These are phyloP conservation scores for Chimonanthus praecox DNA, from an alignment of 164 flowering plant genomes.

Conservation along the genomic window DNA sequence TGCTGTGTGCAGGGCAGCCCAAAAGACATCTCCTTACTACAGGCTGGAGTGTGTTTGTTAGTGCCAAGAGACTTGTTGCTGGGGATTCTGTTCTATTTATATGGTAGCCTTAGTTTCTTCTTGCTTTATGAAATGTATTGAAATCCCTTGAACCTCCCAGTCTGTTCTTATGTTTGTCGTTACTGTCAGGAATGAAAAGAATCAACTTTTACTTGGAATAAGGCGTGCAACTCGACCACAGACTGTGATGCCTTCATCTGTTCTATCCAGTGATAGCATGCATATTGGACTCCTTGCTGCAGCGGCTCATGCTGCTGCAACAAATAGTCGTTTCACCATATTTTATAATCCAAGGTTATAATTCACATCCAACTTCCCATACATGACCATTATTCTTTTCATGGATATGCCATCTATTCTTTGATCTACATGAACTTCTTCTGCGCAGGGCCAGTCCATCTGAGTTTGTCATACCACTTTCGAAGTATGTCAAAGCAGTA, in stretches of 20 bases:
- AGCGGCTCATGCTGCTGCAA: slow-evolving; percentile 92
- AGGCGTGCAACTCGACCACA: slow-evolving; percentile 86
- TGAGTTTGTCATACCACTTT: slow-evolving; percentile 79
- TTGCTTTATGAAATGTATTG: not conserved
- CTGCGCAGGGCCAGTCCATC: slow-evolving; percentile 80
- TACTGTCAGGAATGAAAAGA: slow-evolving; percentile 67
- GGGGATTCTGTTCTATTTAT: slow-evolving; percentile 87
- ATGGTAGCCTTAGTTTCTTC: slow-evolving; percentile 34
- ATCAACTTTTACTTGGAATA: slow-evolving; percentile 80
- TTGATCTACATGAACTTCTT: not conserved
- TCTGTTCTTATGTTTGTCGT: not conserved
- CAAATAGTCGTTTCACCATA: slow-evolving; percentile 80
- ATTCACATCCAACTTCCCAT: not conserved
- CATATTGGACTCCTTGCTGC: slow-evolving; percentile 93
- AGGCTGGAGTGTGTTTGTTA: slow-evolving; percentile 90
- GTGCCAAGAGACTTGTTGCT: slow-evolving; percentile 79
- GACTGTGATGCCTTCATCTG: slow-evolving; percentile 89
- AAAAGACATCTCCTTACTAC: slow-evolving; percentile 91
- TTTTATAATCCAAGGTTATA: slow-evolving; percentile 77
- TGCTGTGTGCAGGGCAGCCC: slow-evolving; percentile 66
- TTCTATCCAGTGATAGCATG: slow-evolving; percentile 88
- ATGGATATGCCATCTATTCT: not conserved
- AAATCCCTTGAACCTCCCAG: not conserved
- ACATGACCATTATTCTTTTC: not conserved
- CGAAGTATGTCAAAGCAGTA: slow-evolving; percentile 75